A percentile compares a stretch with the other conserved stretches of the same genome.
phyloP scores from a whole-genome alignment of 768 basidiomycete genomes.

The Pholiota conissans region DNA sequence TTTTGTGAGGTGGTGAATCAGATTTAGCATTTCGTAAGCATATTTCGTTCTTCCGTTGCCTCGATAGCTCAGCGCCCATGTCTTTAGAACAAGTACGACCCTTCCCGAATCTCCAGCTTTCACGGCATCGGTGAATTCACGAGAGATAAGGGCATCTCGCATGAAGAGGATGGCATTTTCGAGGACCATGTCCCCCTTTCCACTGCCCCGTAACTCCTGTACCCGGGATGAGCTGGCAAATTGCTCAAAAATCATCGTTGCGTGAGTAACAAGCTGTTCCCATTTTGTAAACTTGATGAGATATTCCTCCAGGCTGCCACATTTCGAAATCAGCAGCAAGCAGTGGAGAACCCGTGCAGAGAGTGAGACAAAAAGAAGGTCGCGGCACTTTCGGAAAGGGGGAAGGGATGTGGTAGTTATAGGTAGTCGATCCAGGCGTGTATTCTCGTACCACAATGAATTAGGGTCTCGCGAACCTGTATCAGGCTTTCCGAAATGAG shows the following conservation, averaged over 20 bases:
- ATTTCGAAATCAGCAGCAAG: conserved; percentile 21
- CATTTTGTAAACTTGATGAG: neutral
- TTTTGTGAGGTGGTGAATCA: conserved; percentile 26
- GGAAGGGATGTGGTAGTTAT: conserved; percentile 35
- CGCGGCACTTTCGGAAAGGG: conserved; percentile 31
- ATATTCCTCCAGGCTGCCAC: neutral
- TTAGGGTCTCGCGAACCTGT: conserved; percentile 30
- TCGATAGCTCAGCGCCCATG: conserved; percentile 26
- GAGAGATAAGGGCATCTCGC: conserved; percentile 26
- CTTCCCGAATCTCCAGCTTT: conserved; percentile 32
- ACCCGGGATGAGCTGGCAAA: neutral
- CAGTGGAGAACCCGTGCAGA: conserved; percentile 34
- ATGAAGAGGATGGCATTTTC: conserved; percentile 28
- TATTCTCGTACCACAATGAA: conserved; percentile 34
- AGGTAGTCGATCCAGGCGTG: conserved; percentile 30
- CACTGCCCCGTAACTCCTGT: neutral
- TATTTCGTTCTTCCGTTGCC: conserved; percentile 33
- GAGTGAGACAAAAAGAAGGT: conserved; percentile 33
- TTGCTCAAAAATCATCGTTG: neutral
- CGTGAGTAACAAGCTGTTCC: neutral
- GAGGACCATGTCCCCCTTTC: conserved; percentile 27
- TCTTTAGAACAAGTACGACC: conserved; percentile 27
- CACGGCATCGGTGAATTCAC: conserved; percentile 28
- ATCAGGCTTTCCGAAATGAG: conserved; percentile 30
- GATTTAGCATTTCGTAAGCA: conserved; percentile 30